Evolutionary conservation across 495 filamentous ascomycete species (phyloP).

Genomic region (Annulohypoxylon moriforme): DNA sequence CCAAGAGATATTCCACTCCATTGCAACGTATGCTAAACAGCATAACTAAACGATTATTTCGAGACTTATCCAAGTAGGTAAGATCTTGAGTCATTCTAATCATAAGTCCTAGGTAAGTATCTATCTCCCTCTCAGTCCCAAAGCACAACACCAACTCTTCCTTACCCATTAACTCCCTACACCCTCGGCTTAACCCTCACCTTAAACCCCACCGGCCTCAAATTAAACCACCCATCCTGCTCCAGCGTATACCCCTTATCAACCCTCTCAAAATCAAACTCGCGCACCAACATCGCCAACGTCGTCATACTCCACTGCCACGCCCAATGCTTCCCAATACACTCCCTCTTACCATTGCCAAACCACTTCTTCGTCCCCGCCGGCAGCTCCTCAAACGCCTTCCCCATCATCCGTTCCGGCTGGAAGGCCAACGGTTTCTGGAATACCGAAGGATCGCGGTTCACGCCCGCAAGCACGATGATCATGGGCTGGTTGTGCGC

Average conservation of each 20-base stretch:
- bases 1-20: too few relatives aligned
- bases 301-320: slow-evolving; percentile 70
- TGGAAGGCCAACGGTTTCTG: slow-evolving; percentile 70
- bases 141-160: not conserved
- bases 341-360: slow-evolving; percentile 75
- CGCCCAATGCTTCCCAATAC: slow-evolving; percentile 76
- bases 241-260: slow-evolving; percentile 67
- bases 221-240: slow-evolving; percentile 63
- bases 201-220: slow-evolving; percentile 54
- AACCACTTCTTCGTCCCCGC: slow-evolving; percentile 74
- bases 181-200: slow-evolving; percentile 55
- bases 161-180: not conserved
- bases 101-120: not conserved
- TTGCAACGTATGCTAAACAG: not conserved
- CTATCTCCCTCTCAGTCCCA: not conserved
- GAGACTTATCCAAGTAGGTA: not conserved
- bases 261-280: slow-evolving; percentile 69
- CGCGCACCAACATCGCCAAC: slow-evolving; percentile 67
- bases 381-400: slow-evolving; percentile 67
- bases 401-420: slow-evolving; percentile 75
- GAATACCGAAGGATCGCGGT: slow-evolving; percentile 76
- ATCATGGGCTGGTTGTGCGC: slow-evolving; percentile 70
- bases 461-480: slow-evolving; percentile 68
- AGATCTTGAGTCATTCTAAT: not conserved
- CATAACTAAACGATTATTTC: not conserved